Evolutionary conservation across 805 yeast genomes (phyloP).

Genomic region (Priceomyces haplophilus): DNA sequence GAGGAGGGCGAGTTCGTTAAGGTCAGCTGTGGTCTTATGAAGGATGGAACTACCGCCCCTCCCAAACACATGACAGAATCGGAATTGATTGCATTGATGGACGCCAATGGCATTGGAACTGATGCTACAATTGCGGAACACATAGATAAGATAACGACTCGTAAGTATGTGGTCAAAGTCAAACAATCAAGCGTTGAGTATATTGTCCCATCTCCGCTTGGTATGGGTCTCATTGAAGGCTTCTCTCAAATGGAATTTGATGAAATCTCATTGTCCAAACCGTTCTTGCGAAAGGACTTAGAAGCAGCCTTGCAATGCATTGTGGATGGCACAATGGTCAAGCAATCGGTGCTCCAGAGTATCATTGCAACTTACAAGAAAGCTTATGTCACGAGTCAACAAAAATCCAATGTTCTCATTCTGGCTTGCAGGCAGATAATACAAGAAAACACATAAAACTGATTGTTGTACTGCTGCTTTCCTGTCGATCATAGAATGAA

Average conservation of each 20-base stretch:
- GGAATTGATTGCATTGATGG: constrained; percentile 90
- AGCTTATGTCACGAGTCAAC: constrained; percentile 52
- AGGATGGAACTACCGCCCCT: constrained; percentile 74
- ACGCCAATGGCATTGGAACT: constrained; percentile 95
- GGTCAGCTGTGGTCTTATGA: constrained; percentile 56
- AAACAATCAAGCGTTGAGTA: constrained; percentile 37
- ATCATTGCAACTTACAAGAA: constrained; percentile 54
- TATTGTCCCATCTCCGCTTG: constrained; percentile 77
- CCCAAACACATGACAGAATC: constrained; percentile 88
- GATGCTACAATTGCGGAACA: constrained; percentile 99
- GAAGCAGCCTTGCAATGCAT: constrained; percentile 67
- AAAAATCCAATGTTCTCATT: constrained; percentile 36
- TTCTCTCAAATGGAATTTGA: constrained; percentile 78
- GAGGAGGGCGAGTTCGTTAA: constrained; percentile 52
- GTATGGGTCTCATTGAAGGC: constrained; percentile 84
- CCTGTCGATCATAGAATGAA: no score
- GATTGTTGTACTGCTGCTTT: no score
- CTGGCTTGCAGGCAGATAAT: constrained; percentile 16
- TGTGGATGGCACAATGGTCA: constrained; percentile 58
- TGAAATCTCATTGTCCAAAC: constrained; percentile 64
- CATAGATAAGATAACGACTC: constrained; percentile 68
- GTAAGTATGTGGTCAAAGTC: constrained; percentile 63
- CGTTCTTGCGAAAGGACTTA: constrained; percentile 74
- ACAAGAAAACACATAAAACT: constrained; percentile 7
- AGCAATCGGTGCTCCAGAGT: constrained; percentile 52